A percentile compares a stretch with the other conserved stretches of the same genome.
Evolutionary conservation across 2,329 filamentous ascomycete species (phyloP).

Genomic region (Aspergillus oerlinghausenensis): DNA sequence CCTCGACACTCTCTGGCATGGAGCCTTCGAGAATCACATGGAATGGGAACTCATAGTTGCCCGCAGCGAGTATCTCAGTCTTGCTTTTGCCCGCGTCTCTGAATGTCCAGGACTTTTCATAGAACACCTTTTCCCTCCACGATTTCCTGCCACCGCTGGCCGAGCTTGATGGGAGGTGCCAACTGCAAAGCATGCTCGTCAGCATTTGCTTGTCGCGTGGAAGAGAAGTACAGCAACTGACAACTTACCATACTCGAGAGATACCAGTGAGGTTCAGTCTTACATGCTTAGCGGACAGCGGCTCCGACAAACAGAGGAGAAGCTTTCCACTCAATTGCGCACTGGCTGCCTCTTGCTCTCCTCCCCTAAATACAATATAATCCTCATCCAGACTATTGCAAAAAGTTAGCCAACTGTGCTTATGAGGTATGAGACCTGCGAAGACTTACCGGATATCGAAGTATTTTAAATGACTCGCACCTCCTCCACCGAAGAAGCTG

Average conservation of each 20-base stretch:
- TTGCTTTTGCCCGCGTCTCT: conserved; percentile 48
- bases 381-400: conserved; percentile 65
- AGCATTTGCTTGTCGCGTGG: background rate
- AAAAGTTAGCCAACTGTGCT: conserved; percentile 12
- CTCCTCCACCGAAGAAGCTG: conserved; percentile 42
- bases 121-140: conserved; percentile 49
- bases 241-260: conserved; percentile 62
- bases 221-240: background rate
- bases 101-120: conserved; percentile 70
- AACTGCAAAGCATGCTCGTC: conserved; percentile 17
- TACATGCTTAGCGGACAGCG: conserved; percentile 68
- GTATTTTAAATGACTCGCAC: conserved; percentile 44
- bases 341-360: conserved; percentile 69
- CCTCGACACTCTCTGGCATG: conserved; percentile 82
- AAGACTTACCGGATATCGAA: conserved; percentile 45
- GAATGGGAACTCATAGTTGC: conserved; percentile 83
- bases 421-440: conserved; percentile 8
- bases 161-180: conserved; percentile 35
- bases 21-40: conserved; percentile 65
- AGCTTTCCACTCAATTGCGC: conserved; percentile 69
- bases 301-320: conserved; percentile 66
- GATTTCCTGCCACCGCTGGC: conserved; percentile 34
- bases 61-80: conserved; percentile 58
- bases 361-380: conserved; percentile 73
- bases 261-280: conserved; percentile 67